Base-by-base conservation (phyloP, 331 rosid species). In the Quercus tomentella region DNA sequence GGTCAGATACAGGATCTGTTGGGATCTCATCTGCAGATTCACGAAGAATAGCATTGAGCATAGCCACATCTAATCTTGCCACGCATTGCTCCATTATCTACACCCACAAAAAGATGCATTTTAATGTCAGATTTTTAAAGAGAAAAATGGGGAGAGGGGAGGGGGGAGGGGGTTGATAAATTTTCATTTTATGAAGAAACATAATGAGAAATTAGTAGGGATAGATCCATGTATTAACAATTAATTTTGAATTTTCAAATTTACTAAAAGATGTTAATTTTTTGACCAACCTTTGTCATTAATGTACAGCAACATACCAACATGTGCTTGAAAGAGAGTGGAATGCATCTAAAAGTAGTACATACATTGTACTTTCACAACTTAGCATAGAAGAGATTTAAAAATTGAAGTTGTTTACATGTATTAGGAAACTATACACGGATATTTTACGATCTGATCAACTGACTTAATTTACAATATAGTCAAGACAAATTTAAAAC, bases 11-110 rank as follows among this genome's bases (percentile, higher is more conserved):
- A 75, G 99, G 99, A 87, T 96, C 97, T 7, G 97, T 88, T 31
- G 99, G 99, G 58, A 90, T 93, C 77, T 89, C 97, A 49, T 96
- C 97, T 25, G 84, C 87, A 56, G 98, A 90, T 83, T 93, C 94
- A 62, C 98, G 98, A 80, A 96, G 99, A 88, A 96, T 88, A 72
- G 99, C 99, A 86, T 96, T 96, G 86, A 96, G 92, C 97, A 96
- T 93, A 18, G 99, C 99, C 81, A 94, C 92, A 87, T 96, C 98
- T 87, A 96, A 82, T 88, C 99, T 93, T n/a, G 89, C 89, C 82
- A 93, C 93, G n/a, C 93, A 96, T 84, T 96, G 98, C 90, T 96
- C 98, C 99, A 96, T 96, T 83, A 96, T 84, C 99, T 96, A 31
- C n/a, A 72, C 17, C 35, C 35, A 76, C 25, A 45, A 4, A 45